Percentiles rank a stretch among this genome's conserved stretches.
phyloP scores from a whole-genome alignment of 345 rosid species.

The Corymbia maculata region DNA sequence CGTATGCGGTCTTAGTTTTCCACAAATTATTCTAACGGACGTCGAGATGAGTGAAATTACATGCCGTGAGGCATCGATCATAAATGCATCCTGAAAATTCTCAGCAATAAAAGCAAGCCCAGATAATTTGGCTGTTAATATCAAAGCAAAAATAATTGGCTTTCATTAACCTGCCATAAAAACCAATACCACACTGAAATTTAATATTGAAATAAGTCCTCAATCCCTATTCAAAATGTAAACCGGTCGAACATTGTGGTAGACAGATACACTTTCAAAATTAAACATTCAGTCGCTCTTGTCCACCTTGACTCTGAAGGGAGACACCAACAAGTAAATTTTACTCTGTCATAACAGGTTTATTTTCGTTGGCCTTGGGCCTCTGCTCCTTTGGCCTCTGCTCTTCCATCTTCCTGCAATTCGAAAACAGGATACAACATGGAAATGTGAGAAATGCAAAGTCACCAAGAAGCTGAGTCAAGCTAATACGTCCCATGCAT shows the following conservation, averaged over 20 bases:
- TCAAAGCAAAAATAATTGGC: background rate
- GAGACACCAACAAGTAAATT: background rate
- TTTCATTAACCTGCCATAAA: background rate
- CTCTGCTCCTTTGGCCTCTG: slow-evolving; percentile 92
- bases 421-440: background rate
- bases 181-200: background rate
- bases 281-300: background rate
- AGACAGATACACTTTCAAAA: background rate
- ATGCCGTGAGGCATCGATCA: background rate
- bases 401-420: slow-evolving; percentile 78
- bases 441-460: background rate
- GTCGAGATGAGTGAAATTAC: background rate
- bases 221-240: background rate
- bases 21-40: background rate
- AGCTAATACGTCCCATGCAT: background rate
- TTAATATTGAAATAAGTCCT: background rate
- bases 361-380: slow-evolving; percentile 89
- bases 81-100: background rate
- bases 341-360: slow-evolving; percentile 89
- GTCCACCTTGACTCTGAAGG: background rate
- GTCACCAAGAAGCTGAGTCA: background rate
- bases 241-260: background rate
- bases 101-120: background rate
- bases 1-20: background rate
- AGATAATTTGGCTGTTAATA: background rate